A percentile compares a stretch with the other conserved stretches of the same genome.
Conservation (phyloP, 352 stramenopile species). For the Saprolegnia diclina region DNA sequence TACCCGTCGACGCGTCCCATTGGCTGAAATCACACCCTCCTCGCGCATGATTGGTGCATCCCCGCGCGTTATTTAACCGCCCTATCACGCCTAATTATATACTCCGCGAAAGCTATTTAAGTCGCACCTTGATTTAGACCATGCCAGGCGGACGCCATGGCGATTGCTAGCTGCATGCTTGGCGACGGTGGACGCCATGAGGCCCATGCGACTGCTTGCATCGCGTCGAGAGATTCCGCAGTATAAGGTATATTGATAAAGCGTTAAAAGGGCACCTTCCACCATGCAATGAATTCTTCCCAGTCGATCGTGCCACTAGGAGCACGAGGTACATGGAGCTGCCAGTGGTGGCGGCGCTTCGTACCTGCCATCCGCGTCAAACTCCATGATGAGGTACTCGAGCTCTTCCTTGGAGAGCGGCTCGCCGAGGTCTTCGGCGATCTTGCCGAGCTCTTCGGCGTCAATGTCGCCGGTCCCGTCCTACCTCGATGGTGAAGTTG, state of each 20-base stretch:
- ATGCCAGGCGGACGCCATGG: neutral
- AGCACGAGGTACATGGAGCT: neutral
- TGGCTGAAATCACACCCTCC: neutral
- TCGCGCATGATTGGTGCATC: neutral
- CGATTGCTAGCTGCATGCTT: too few relatives aligned
- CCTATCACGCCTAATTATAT: conserved; percentile 12
- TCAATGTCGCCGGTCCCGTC: conserved; percentile 66
- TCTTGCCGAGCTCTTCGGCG: conserved; percentile 66
- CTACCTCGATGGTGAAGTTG: conserved; percentile 27
- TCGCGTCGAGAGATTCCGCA: too few relatives aligned
- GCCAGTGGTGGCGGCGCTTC: neutral
- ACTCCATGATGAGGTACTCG: conserved; percentile 65
- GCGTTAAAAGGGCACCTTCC: conserved; percentile 59
- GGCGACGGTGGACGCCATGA: too few relatives aligned
- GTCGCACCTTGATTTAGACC: too few relatives aligned
- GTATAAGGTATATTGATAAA: neutral
- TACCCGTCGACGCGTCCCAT: conserved; percentile 2
- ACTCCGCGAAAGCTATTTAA: neutral
- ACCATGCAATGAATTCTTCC: conserved; percentile 73
- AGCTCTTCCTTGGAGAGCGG: conserved; percentile 65
- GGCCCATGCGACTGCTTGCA: too few relatives aligned
- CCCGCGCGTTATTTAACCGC: conserved; percentile 21
- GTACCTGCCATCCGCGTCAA: conserved; percentile 60
- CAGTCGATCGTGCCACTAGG: conserved; percentile 57
- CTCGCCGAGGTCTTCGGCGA: conserved; percentile 66